Conservation (phyloP, 345 rosid genomes). For the Reutealis trisperma region DNA sequence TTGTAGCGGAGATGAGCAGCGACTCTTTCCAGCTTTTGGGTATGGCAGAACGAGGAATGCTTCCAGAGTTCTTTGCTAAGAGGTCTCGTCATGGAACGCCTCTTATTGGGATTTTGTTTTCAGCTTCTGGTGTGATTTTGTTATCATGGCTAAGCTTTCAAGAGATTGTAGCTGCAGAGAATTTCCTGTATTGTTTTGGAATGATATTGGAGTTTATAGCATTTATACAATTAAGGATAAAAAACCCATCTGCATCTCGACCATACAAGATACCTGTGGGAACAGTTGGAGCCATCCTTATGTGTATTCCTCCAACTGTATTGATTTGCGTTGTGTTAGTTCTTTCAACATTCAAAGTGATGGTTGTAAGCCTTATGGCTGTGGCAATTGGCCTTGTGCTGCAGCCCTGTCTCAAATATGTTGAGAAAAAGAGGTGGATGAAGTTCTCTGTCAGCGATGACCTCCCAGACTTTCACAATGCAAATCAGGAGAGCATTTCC, state of each 20-base stretch:
- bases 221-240: conserved; percentile 52
- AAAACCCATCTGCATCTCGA: conserved; percentile 53
- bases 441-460: conserved; percentile 48
- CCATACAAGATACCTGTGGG: conserved; percentile 74
- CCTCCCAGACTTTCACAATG: conserved; percentile 30
- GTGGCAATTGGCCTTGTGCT: conserved; percentile 56
- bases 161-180: conserved; percentile 74
- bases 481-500: conserved; percentile 8
- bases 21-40: conserved; percentile 84
- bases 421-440: conserved; percentile 58
- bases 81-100: conserved; percentile 72
- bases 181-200: conserved; percentile 69
- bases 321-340: conserved; percentile 57
- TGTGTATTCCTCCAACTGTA: conserved; percentile 71
- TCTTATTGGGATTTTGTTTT: conserved; percentile 57
- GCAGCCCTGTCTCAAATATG: conserved; percentile 50
- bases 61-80: conserved; percentile 62
- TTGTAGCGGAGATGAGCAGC: conserved; percentile 78
- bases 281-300: conserved; percentile 56
- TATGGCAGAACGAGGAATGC: conserved; percentile 77
- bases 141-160: conserved; percentile 75
- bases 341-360: conserved; percentile 63
- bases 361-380: conserved; percentile 49
- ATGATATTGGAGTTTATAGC: conserved; percentile 79
- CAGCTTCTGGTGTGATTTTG: conserved; percentile 67